Conservation (phyloP, 2,329 filamentous ascomycete genomes). For the Pyrenophora tritici-repentis region DNA sequence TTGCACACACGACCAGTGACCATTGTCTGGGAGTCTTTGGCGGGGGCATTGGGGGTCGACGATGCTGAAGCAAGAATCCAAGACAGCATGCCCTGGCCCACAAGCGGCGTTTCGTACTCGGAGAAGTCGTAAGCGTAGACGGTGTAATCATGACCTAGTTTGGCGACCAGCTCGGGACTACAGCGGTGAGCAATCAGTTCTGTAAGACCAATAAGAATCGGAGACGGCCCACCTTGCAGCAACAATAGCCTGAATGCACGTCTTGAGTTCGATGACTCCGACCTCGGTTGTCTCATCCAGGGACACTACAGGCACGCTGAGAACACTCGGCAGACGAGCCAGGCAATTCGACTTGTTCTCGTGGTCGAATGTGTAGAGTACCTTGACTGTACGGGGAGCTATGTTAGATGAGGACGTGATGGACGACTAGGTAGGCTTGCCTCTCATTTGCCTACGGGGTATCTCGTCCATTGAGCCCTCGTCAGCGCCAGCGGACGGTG, state of each 20-base stretch:
- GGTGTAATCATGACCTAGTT: constrained; percentile 83
- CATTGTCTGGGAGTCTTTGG: constrained; percentile 68
- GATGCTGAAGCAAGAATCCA: constrained; percentile 72
- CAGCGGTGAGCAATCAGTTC: constrained; percentile 37
- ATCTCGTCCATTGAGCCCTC: constrained; percentile 38
- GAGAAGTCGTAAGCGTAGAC: constrained; percentile 97
- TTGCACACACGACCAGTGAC: constrained; percentile 90
- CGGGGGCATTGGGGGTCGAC: constrained; percentile 58
- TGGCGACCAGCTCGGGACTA: constrained; percentile 83
- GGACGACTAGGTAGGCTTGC: constrained; percentile 35
- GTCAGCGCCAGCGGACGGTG: constrained; percentile 29
- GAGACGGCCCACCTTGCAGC: constrained; percentile 57
- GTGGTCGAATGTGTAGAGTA: constrained; percentile 93
- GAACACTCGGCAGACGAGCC: constrained; percentile 78
- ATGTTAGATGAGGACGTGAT: constrained; percentile 23
- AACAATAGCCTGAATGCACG: constrained; percentile 83
- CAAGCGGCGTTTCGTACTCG: constrained; percentile 88
- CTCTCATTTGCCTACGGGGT: constrained; percentile 54
- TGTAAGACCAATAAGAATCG: constrained; percentile 13
- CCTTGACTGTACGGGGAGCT: constrained; percentile 70
- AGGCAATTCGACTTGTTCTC: constrained; percentile 88
- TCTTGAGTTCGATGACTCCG: constrained; percentile 83
- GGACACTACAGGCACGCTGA: constrained; percentile 78
- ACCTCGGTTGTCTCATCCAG: constrained; percentile 81
- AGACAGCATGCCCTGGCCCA: constrained; percentile 94